Conservation (phyloP, 202 grass and related monocot genomes). For the Carex sylvatica region DNA sequence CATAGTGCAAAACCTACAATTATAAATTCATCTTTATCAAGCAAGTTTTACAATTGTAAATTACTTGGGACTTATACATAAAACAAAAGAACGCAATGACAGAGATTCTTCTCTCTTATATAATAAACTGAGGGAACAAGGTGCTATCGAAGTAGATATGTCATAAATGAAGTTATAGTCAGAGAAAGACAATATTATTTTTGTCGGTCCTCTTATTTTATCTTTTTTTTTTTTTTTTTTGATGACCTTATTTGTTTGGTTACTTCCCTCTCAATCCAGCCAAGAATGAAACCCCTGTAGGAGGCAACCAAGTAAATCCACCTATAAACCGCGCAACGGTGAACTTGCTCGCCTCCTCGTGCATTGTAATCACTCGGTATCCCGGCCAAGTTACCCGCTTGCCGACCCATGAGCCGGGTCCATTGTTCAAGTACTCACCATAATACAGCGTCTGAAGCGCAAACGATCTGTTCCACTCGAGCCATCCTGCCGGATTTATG, state of each 20-base stretch:
- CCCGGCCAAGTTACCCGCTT: conserved; percentile 43
- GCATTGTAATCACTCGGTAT: conserved; percentile 39
- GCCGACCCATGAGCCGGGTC: conserved; percentile 36
- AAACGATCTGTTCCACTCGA: conserved; percentile 47
- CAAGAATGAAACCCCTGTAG: conserved; percentile 54
- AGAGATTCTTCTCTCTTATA: background rate
- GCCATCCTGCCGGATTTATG: conserved; percentile 51
- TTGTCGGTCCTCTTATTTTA: background rate
- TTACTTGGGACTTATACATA: background rate
- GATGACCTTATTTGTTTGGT: background rate
- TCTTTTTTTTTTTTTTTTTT: background rate
- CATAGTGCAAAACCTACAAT: background rate
- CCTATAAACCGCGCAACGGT: conserved; percentile 49
- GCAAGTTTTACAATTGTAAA: background rate
- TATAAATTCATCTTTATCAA: background rate
- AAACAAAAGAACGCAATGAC: background rate
- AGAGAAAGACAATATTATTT: background rate
- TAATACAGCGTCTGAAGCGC: conserved; percentile 58
- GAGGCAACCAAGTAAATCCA: conserved; percentile 50
- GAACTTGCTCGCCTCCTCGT: conserved; percentile 55
- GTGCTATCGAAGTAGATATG: conserved; percentile 1
- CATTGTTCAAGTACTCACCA: conserved; percentile 61
- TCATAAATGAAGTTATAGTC: conserved; percentile 18
- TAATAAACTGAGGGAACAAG: background rate
- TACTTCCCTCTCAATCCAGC: conserved; percentile 35